A percentile compares a stretch with the other conserved stretches of the same genome.
These are phyloP conservation scores for Vickermania ingenoplastis DNA, from an alignment of 208 protist genomes.

Conservation along the genomic window DNA sequence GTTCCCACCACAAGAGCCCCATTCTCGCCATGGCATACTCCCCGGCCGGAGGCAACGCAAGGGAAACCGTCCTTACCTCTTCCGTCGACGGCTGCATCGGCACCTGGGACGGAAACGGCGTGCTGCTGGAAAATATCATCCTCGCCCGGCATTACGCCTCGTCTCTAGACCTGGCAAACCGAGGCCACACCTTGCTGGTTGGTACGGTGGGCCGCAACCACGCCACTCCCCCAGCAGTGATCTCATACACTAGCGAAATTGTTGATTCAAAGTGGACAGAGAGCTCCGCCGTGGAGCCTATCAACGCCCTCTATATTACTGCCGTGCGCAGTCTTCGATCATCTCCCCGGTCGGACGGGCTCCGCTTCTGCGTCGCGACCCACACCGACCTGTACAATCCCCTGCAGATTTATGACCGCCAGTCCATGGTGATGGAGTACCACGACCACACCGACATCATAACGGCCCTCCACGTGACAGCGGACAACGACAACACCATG, in stretches of 20 bases:
- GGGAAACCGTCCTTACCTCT: constrained; percentile 76
- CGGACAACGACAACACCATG: constrained; percentile 48
- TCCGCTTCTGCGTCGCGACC: constrained; percentile 56
- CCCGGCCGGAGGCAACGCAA: constrained; percentile 24
- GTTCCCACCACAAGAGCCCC: constrained; percentile 37
- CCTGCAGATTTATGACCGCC: constrained; percentile 59
- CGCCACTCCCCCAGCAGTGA: constrained; percentile 53
- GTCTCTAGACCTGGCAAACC: constrained; percentile 70
- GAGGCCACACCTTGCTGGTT: constrained; percentile 62
- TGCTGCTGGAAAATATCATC: constrained; percentile 58
- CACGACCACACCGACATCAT: constrained; percentile 79
- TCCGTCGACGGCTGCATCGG: constrained; percentile 75
- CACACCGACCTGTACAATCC: constrained; percentile 27
- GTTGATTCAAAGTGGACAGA: constrained; percentile 67
- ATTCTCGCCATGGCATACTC: constrained; percentile 72
- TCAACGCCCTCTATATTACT: constrained; percentile 64
- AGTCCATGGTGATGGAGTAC: constrained; percentile 54
- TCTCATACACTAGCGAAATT: constrained; percentile 58
- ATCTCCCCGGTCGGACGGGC: constrained; percentile 5
- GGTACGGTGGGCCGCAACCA: constrained; percentile 41
- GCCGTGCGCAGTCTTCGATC: constrained; percentile 43
- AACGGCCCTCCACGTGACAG: constrained; percentile 63
- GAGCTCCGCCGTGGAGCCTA: constrained; percentile 56
- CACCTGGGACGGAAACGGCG: constrained; percentile 65
- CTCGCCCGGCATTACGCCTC: constrained; percentile 80